A percentile compares a stretch with the other conserved stretches of the same genome.
Conservation (phyloP, 2,329 filamentous ascomycete genomes). For the Penicillium sp. region DNA sequence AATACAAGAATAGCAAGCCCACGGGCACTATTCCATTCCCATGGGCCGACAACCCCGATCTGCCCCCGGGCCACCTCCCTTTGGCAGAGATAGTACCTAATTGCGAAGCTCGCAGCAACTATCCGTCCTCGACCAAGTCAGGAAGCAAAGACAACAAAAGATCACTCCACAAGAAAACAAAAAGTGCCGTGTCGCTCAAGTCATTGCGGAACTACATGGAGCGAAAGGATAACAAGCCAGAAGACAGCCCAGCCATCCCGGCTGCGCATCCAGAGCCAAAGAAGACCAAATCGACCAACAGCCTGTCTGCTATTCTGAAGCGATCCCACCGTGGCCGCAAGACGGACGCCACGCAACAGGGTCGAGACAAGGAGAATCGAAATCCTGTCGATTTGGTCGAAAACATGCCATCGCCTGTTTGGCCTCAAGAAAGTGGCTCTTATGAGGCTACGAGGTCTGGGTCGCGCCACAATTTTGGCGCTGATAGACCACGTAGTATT, state of each 20-base stretch:
- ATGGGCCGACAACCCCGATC: slow-evolving; percentile 47
- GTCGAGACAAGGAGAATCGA: slow-evolving; percentile 75
- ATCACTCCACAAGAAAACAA: slow-evolving; percentile 48
- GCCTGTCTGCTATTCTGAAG: slow-evolving; percentile 69
- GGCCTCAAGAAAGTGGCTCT: slow-evolving; percentile 62
- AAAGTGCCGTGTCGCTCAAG: slow-evolving; percentile 50
- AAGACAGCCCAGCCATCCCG: slow-evolving; percentile 28
- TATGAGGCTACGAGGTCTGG: slow-evolving; percentile 25
- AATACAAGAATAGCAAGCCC: slow-evolving; percentile 37
- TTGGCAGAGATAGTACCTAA: slow-evolving; percentile 37
- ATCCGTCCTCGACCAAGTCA: slow-evolving; percentile 30
- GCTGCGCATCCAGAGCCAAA: slow-evolving; percentile 45
- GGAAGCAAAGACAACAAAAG: slow-evolving; percentile 33
- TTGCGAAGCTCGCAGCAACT: slow-evolving; percentile 25
- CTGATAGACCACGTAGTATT: slow-evolving; percentile 41
- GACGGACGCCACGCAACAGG: slow-evolving; percentile 48
- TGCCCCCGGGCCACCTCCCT: slow-evolving; percentile 28
- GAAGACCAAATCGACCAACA: slow-evolving; percentile 78
- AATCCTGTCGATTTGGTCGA: slow-evolving; percentile 51
- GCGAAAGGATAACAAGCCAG: slow-evolving; percentile 37
- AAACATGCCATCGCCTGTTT: slow-evolving; percentile 63
- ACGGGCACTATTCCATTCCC: slow-evolving; percentile 36
- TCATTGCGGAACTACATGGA: slow-evolving; percentile 44
- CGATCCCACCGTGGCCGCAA: slow-evolving; percentile 65
- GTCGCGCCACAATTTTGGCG: slow-evolving; percentile 37